Percentiles rank a stretch among this genome's conserved stretches.
These are phyloP conservation scores for Cyberlindnera euphorbiae DNA, from an alignment of 805 yeast species.

Conservation along the genomic window DNA sequence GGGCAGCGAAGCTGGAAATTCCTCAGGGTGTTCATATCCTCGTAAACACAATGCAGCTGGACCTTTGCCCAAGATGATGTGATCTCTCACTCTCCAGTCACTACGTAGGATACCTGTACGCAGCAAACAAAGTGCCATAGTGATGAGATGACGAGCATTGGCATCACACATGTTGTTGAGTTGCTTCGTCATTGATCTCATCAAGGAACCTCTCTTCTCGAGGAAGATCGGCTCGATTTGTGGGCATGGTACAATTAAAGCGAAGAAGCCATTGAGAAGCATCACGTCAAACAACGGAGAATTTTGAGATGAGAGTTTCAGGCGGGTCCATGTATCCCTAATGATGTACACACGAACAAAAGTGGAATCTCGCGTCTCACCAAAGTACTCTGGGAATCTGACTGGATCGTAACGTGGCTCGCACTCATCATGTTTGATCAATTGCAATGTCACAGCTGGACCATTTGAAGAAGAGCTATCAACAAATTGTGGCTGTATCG, in stretches of 20 bases:
- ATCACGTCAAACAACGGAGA: constrained; percentile 10
- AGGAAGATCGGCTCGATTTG: constrained; percentile 9
- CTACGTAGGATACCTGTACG: constrained; percentile 12
- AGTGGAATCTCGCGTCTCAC: constrained; percentile 15
- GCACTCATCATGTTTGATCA: constrained; percentile 11
- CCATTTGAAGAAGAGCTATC: too few relatives aligned
- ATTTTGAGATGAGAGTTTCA: background rate
- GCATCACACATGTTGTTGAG: constrained; percentile 14
- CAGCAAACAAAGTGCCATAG: constrained; percentile 7
- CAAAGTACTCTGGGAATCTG: constrained; percentile 14
- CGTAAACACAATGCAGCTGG: constrained; percentile 15
- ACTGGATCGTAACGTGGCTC: constrained; percentile 10
- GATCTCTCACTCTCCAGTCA: constrained; percentile 12
- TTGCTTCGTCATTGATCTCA: constrained; percentile 9
- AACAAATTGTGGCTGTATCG: too few relatives aligned
- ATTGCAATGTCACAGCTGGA: background rate
- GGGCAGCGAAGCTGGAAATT: constrained; percentile 12
- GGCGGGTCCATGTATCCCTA: constrained; percentile 5
- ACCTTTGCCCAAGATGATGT: constrained; percentile 17
- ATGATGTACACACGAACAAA: constrained; percentile 14
- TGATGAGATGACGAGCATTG: constrained; percentile 11
- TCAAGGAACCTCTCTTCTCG: constrained; percentile 14
- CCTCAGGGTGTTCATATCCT: constrained; percentile 13
- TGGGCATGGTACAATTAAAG: background rate
- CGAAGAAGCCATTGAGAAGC: constrained; percentile 8